Conservation (phyloP, 2,329 filamentous ascomycete genomes). For the Xylariaceae sp. region DNA sequence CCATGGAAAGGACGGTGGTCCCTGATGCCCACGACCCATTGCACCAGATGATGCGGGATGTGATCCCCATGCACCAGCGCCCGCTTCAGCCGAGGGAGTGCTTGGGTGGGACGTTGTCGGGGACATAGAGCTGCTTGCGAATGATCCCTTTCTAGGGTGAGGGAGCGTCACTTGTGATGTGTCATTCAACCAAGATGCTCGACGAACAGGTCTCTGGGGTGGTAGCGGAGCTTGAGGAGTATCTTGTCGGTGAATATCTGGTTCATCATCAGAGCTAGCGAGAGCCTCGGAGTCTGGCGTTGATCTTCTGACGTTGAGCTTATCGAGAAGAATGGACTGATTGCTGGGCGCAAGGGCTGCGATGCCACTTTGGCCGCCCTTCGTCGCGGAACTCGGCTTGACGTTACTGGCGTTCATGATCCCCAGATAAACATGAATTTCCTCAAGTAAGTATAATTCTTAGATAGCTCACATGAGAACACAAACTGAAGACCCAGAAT, state of each 20-base stretch:
- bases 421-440: conserved; percentile 34
- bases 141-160: conserved; percentile 75
- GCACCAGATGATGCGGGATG: conserved; percentile 56
- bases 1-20: conserved; percentile 67
- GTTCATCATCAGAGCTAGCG: conserved; percentile 93
- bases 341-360: conserved; percentile 58
- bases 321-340: conserved; percentile 73
- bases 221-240: conserved; percentile 53
- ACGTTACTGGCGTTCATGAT: conserved; percentile 58
- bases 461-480: conserved; percentile 5
- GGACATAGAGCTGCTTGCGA: conserved; percentile 77
- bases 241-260: conserved; percentile 67
- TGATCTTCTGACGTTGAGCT: conserved; percentile 77
- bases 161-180: conserved; percentile 65
- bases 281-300: conserved; percentile 94
- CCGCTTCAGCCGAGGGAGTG: conserved; percentile 74
- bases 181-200: conserved; percentile 88
- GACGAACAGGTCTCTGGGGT: conserved; percentile 68
- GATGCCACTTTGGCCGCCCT: conserved; percentile 55
- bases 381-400: conserved; percentile 58
- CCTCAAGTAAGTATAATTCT: conserved; percentile 13
- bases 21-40: conserved; percentile 54
- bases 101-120: conserved; percentile 80
- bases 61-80: conserved; percentile 59
- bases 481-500: conserved; percentile 16